These are phyloP conservation scores for Chrysoporthe austroafricana DNA, from an alignment of 2,329 filamentous ascomycete genomes.

Conservation along the genomic window DNA sequence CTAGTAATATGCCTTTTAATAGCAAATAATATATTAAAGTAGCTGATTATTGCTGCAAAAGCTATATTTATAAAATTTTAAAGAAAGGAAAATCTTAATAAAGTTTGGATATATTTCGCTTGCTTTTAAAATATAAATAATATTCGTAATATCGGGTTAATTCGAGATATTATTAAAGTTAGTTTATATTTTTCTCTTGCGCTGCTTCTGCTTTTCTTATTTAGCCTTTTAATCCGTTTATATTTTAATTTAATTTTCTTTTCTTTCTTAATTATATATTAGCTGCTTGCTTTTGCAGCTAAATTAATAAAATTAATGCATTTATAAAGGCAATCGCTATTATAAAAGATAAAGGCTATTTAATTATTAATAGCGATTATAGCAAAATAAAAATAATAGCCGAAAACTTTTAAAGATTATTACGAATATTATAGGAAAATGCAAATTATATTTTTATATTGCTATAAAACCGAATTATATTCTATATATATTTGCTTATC, in stretches of 20 bases:
- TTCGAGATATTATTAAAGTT: neutral
- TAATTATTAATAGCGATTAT: neutral
- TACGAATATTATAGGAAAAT: neutral
- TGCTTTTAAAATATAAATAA: neutral
- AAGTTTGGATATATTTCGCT: neutral
- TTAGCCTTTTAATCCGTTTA: neutral
- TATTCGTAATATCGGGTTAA: neutral
- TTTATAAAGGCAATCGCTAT: neutral
- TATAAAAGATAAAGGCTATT: neutral
- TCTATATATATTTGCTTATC: neutral
- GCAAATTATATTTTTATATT: neutral
- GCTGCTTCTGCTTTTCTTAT: neutral
- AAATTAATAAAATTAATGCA: neutral
- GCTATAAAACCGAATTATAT: neutral
- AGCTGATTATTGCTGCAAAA: neutral
- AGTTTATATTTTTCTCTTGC: neutral
- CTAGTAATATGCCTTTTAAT: neutral
- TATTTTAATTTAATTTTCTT: neutral
- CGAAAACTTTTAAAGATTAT: neutral
- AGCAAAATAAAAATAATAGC: neutral
- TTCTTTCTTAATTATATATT: neutral
- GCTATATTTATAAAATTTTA: neutral
- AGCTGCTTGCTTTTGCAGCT: neutral
- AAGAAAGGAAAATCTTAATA: neutral
- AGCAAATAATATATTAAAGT: neutral